These are phyloP conservation scores for Cercophora newfieldiana DNA, from an alignment of 495 filamentous ascomycete species.

Conservation along the genomic window DNA sequence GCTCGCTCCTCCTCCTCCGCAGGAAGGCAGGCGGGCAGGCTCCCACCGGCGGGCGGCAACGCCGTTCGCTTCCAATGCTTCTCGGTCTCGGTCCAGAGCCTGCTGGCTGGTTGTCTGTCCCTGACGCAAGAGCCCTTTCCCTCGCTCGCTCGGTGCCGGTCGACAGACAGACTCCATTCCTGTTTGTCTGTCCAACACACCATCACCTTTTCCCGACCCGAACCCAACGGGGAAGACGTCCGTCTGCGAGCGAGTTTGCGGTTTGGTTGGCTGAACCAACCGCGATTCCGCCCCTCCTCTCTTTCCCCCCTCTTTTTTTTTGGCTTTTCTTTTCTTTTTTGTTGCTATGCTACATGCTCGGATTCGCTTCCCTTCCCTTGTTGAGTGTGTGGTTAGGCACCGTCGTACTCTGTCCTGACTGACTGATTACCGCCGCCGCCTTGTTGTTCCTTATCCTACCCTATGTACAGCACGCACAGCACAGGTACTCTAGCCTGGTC, in stretches of 20 bases:
- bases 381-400: no score
- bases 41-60: background rate
- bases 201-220: background rate
- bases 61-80: no score
- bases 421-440: no score
- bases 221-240: background rate
- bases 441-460: no score
- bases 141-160: background rate
- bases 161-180: background rate
- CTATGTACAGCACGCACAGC: background rate
- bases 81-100: background rate
- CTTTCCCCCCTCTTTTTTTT: background rate
- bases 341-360: background rate
- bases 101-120: no score
- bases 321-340: background rate
- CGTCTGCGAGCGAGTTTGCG: no score
- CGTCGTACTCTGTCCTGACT: no score
- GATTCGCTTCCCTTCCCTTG: no score
- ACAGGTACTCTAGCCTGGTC: no score
- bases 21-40: background rate
- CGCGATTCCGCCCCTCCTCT: background rate
- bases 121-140: background rate
- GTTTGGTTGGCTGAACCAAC: background rate
- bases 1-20: no score
- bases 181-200: background rate